These are phyloP conservation scores for Leavenworthia alabamica DNA, from an alignment of 345 rosid species.

Conservation along the genomic window DNA sequence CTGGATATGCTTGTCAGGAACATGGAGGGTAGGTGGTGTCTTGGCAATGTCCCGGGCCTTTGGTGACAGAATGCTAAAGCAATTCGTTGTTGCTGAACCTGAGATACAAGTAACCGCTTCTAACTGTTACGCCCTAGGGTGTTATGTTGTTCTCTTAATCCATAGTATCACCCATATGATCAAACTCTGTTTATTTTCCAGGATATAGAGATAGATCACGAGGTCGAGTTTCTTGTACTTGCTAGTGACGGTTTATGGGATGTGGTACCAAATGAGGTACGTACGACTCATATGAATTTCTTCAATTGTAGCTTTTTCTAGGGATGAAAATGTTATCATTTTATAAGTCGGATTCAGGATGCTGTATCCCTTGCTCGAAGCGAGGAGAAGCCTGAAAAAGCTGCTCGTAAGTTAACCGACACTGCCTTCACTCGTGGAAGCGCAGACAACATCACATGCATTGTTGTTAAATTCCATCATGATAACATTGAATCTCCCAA, in stretches of 20 bases:
- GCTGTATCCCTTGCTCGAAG: conserved; percentile 65
- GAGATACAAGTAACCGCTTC: conserved; percentile 78
- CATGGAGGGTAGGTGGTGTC: conserved; percentile 99
- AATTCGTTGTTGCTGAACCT: conserved; percentile 93
- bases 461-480: conserved; percentile 78
- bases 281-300: conserved; percentile 26
- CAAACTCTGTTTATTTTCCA: conserved; percentile 31
- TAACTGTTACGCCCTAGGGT: neutral
- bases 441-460: conserved; percentile 94
- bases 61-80: conserved; percentile 98
- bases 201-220: conserved; percentile 73
- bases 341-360: conserved; percentile 44
- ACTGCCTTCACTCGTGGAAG: conserved; percentile 81
- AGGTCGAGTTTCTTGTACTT: conserved; percentile 75
- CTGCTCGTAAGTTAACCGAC: conserved; percentile 81
- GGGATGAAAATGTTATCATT: neutral
- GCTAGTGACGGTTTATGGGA: conserved; percentile 99
- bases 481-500: conserved; percentile 30
- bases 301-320: neutral
- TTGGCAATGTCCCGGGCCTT: conserved; percentile 98
- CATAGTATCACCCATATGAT: neutral
- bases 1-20: conserved; percentile 50
- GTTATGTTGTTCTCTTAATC: neutral
- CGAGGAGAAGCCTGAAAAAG: conserved; percentile 79
- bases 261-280: conserved; percentile 89